Evolutionary conservation across 2,329 filamentous ascomycete species (phyloP).

Genomic region (Talaromyces sp.): DNA sequence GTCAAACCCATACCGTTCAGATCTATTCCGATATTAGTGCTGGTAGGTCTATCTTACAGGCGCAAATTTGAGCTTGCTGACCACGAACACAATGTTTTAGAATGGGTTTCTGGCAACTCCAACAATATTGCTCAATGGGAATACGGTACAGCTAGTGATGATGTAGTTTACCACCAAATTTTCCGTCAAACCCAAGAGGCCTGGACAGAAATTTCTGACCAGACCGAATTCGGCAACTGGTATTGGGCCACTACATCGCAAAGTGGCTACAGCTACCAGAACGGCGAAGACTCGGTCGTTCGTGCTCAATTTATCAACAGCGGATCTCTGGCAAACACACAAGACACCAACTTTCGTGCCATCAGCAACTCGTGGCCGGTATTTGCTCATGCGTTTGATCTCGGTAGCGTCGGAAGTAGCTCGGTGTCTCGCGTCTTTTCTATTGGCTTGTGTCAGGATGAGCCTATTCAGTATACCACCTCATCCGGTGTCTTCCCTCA

Average conservation of each 20-base stretch:
- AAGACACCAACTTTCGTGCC: constrained; percentile 49
- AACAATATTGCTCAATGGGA: constrained; percentile 59
- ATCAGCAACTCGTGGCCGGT: constrained; percentile 52
- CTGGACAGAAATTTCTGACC: constrained; percentile 48
- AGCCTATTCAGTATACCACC: constrained; percentile 50
- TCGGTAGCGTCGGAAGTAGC: constrained; percentile 43
- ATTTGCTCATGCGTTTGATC: constrained; percentile 51
- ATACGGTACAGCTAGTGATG: constrained; percentile 46
- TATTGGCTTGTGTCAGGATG: constrained; percentile 48
- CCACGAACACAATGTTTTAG: constrained; percentile 38
- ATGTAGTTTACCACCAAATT: constrained; percentile 60
- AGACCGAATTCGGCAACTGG: constrained; percentile 54
- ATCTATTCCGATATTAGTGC: constrained; percentile 70
- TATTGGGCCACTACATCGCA: constrained; percentile 50
- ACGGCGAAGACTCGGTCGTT: constrained; percentile 47
- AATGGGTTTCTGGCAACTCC: constrained; percentile 68
- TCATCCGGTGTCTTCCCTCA: constrained; percentile 36
- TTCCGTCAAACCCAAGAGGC: constrained; percentile 46
- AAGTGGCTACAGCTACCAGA: constrained; percentile 44
- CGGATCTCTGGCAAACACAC: constrained; percentile 44
- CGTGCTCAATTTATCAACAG: constrained; percentile 45
- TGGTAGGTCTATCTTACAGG: constrained; percentile 44
- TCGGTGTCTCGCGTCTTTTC: constrained; percentile 40
- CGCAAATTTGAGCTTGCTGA: neutral
- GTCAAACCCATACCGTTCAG: constrained; percentile 60